phyloP scores from a whole-genome alignment of 306 rosid genomes.

The Cucurbita moschata region DNA sequence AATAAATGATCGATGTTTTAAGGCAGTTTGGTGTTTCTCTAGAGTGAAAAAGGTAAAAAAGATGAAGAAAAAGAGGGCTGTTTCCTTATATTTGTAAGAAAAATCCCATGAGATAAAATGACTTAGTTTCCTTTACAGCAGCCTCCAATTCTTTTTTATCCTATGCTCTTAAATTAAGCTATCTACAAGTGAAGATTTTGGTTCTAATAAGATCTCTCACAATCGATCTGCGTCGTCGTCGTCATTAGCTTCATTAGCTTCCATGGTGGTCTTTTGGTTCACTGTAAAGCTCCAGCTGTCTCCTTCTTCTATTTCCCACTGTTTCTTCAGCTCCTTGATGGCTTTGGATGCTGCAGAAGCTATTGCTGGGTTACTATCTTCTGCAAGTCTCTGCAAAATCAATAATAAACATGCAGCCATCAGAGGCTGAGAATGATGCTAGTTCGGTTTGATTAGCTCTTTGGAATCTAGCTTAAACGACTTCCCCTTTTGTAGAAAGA shows the following conservation, averaged over 20 bases:
- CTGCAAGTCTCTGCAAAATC: constrained; percentile 68
- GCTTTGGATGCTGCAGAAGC: constrained; percentile 79
- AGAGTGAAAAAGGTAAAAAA: no score
- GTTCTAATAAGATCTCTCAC: constrained; percentile 7
- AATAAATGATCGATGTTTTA: no score
- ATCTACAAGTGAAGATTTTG: neutral
- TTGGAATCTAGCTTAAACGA: no score
- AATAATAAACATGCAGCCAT: neutral
- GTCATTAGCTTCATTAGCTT: constrained; percentile 19
- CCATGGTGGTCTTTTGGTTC: constrained; percentile 32
- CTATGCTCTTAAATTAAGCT: neutral
- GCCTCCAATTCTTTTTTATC: neutral
- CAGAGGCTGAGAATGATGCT: no score
- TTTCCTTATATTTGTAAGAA: neutral
- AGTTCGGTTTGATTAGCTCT: no score
- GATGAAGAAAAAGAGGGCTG: no score
- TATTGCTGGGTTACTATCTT: constrained; percentile 70
- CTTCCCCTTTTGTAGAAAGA: no score
- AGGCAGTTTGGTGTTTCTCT: no score
- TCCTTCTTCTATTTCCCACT: constrained; percentile 90
- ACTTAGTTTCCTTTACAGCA: neutral
- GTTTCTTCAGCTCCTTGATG: constrained; percentile 80
- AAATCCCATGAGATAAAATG: neutral
- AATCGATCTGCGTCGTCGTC: constrained; percentile 16
- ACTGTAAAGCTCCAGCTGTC: constrained; percentile 84